Evolutionary conservation across 2,329 filamentous ascomycete genomes (phyloP), one percentile per base, ranked within the genome.

Genomic region (Akanthomyces lecanii): DNA sequence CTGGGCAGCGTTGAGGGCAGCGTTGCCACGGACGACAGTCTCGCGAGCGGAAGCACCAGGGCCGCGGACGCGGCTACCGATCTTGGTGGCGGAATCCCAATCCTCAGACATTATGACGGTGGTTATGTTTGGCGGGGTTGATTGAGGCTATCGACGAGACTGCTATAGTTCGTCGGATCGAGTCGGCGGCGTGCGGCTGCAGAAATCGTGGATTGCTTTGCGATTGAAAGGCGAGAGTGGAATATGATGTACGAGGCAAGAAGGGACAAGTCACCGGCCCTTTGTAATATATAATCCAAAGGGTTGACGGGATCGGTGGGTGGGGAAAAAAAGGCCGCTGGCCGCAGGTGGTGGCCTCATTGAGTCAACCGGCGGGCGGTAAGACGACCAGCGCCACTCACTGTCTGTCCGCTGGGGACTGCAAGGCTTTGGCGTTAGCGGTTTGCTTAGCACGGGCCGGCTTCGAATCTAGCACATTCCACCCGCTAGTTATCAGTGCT

Each of bases 41-140:
- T 97, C 92, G 70, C 91, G 90, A 69, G 85, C 81, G 62, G 75
- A 77, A 64, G 78, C 83, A 70, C 88, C 89, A 69, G 87, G 84
- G 68, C 86, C 85, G 72, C 87, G 87, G 73, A 85, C 85, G 79
- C 90, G 94, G 85, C 87, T 91, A 73, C 95, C 95, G 74, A 99
- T 98, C 85, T 95, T 96, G 79, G 92, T 96, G 70, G 90, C 87
- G 69, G 80, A 78, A 71, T 97, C 90, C 93, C 94, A 98, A 73
- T 96, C 92, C 60, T 75, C 77, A 70, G 79, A 76, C 85, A 89
- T 86, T 59, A 72, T 87, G 87, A 86, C 84, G 69, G 70, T 77
- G 70, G 73, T 62, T 30, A 4, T 53, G 65, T 67, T 69, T 64
- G 47, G 56, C 60, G 63, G 62, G 42, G 61, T 64, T 52, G 61